Conservation (phyloP, 73 alveolate species). For the Paraurostyla sp. region DNA sequence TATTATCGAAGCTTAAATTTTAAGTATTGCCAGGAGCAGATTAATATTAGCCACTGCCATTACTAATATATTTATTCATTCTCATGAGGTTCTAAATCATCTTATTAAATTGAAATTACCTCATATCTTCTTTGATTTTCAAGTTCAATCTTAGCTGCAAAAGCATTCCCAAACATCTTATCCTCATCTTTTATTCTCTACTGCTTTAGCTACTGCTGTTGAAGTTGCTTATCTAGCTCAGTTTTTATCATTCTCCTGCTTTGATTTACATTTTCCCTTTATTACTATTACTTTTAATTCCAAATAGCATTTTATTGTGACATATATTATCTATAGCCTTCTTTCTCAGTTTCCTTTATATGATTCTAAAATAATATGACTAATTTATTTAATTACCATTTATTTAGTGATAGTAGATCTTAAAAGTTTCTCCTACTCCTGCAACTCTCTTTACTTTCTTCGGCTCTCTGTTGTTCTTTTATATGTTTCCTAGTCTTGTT, state of each 20-base stretch:
- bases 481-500: not conserved
- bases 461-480: not conserved
- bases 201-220: not conserved
- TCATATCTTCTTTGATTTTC: not conserved
- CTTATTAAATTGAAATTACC: too few species aligned
- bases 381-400: not conserved
- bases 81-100: not conserved
- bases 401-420: not conserved
- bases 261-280: not conserved
- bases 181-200: not conserved
- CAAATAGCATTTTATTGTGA: not conserved
- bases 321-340: not conserved
- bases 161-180: not conserved
- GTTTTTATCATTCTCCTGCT: conserved; percentile 4
- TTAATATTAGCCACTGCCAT: not conserved
- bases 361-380: not conserved
- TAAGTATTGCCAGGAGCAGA: too few species aligned
- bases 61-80: conserved; percentile 12
- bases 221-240: not conserved
- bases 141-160: not conserved
- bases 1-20: too few species aligned
- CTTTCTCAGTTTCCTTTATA: not conserved
- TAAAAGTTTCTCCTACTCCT: not conserved
- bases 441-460: not conserved
- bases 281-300: not conserved